Conservation (phyloP, 163 green algal species). For the Chlorella variabilis region DNA sequence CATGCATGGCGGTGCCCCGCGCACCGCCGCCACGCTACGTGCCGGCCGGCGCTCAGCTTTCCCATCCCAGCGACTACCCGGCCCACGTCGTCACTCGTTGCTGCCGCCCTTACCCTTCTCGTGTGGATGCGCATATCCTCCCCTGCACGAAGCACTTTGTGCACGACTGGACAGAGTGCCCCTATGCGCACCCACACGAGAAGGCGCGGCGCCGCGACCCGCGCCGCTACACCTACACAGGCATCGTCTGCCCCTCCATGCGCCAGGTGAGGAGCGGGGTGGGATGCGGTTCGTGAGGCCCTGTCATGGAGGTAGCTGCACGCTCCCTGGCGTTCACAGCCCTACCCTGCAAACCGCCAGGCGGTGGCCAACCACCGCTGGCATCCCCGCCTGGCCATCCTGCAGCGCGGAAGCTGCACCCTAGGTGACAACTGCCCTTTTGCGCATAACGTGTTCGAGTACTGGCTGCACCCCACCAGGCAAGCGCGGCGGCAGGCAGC, state of each 20-base stretch:
- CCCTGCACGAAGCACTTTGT: constrained; percentile 73
- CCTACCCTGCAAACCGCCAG: too few species aligned
- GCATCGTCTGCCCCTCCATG: constrained; percentile 80
- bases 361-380: too few species aligned
- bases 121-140: constrained; percentile 62
- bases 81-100: too few species aligned
- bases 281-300: too few species aligned
- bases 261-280: constrained; percentile 63
- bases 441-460: constrained; percentile 87
- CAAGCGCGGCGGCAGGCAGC: neutral
- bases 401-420: constrained; percentile 60
- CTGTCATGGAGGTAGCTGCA: too few species aligned
- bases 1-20: too few species aligned
- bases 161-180: constrained; percentile 84
- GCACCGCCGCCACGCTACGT: too few species aligned
- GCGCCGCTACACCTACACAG: constrained; percentile 62
- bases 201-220: constrained; percentile 73
- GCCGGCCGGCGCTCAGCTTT: too few species aligned
- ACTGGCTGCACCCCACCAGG: constrained; percentile 83
- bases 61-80: too few species aligned
- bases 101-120: too few species aligned
- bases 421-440: constrained; percentile 79
- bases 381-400: too few species aligned
- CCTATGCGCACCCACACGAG: constrained; percentile 66
- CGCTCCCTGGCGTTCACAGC: too few species aligned